Conservation (phyloP, 2,329 filamentous ascomycete species). For the Penicillium expansum region DNA sequence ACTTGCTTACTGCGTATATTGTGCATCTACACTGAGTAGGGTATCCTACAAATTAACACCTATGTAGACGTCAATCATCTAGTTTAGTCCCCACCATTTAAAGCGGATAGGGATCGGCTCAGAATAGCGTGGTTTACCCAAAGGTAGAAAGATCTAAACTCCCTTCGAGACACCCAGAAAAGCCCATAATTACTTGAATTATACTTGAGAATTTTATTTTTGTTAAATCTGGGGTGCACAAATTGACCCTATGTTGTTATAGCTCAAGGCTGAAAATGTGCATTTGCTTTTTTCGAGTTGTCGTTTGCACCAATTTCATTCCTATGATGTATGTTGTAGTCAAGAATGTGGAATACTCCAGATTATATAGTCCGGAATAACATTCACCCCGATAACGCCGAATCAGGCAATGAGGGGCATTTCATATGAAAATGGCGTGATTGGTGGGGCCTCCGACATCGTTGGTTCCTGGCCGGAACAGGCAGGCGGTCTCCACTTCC, state of each 20-base stretch:
- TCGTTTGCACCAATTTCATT: not conserved
- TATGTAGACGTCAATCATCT: no score
- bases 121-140: no score
- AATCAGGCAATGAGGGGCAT: not conserved
- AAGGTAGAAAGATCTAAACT: no score
- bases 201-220: no score
- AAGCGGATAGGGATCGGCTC: no score
- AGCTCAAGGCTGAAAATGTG: not conserved
- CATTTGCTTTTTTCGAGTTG: not conserved
- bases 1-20: no score
- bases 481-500: constrained; percentile 14
- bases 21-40: no score
- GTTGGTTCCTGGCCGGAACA: constrained; percentile 10
- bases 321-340: not conserved
- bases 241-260: not conserved
- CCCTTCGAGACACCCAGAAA: no score
- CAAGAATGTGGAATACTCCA: not conserved
- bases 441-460: constrained; percentile 25
- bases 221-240: no score
- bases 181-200: no score
- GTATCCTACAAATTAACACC: no score
- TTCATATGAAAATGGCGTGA: constrained; percentile 16
- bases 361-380: constrained; percentile 11
- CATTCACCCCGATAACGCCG: not conserved
- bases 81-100: no score